Evolutionary conservation across 148 eudicot genomes (phyloP), one percentile per base, ranked within the genome.

Genomic region (Rhododendron simsii): DNA sequence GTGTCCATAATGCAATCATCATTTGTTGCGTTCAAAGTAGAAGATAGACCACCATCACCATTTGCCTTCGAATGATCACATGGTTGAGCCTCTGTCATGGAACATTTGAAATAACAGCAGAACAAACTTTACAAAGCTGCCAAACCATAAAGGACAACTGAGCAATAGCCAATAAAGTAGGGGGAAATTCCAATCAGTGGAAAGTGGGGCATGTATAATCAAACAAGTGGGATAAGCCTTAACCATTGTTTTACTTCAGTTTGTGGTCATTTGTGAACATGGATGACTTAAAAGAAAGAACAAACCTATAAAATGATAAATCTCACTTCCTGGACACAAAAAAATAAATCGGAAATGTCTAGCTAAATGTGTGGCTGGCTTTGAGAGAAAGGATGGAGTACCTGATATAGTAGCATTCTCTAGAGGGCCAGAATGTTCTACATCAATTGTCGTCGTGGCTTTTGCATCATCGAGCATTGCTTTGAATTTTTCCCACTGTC

Each of bases 401-500:
- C 95, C 95, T 86, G 83, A 81, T 84, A 86, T 26, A 67, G 23
- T 26, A 71, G 44, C 86, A 81, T 65, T 61, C 69, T 87, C 81
- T 51, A 82, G 89, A 57, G 69, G 37, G 80, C 59, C 77, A 81
- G 88, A 88, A 82, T 76, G 85, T 76, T 88, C 81, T 23, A 37
- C 23, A 48, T 61, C 82, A 83, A 71, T 80, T 85, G 84, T 81
- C 5, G 47, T 71, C 41, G 33, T 85, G 35, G 89, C 86, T 87
- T 87, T 89, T 80, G 95, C 96, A 88, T 93, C 89, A 88, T 91
- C 93, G 89, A 98, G 96, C 98, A 94, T 94, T 86, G 88, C 85
- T 90, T 86, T 98, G 89, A 93, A 98, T 88, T 90, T 94, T 83
- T 87, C 84, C 99, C 99, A 98, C 78, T 94, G 98, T 78, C 86